These are phyloP conservation scores for Purpureocillium lavendulum DNA, from an alignment of 2,329 filamentous ascomycete genomes.

Conservation along the genomic window DNA sequence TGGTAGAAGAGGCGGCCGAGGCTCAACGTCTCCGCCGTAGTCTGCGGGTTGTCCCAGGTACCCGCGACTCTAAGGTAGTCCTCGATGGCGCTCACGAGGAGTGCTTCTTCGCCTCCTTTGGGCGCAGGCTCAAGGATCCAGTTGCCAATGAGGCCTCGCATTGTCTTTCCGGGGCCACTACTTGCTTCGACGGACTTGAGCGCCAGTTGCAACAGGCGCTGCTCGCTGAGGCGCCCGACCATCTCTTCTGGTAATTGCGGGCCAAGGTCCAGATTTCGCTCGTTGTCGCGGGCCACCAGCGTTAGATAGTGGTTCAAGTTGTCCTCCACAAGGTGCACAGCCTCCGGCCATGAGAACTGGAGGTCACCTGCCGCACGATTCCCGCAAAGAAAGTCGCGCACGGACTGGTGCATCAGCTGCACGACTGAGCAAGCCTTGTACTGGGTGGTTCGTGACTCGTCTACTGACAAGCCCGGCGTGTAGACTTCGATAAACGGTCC, in stretches of 20 bases:
- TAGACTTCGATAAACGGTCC: constrained; percentile 1
- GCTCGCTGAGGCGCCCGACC: neutral
- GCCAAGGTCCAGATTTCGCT: neutral
- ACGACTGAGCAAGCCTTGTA: constrained; percentile 1
- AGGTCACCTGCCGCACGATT: neutral
- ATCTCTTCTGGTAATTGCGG: neutral
- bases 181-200: neutral
- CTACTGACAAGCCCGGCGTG: neutral
- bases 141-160: neutral
- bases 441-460: neutral
- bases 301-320: neutral
- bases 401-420: constrained; percentile 6
- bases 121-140: neutral
- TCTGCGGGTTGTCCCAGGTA: neutral
- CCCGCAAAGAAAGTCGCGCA: constrained; percentile 4
- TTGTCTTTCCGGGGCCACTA: neutral
- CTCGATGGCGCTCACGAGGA: neutral
- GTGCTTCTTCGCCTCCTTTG: neutral
- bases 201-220: neutral
- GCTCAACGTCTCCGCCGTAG: neutral
- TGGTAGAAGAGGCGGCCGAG: constrained; percentile 3
- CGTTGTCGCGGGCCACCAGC: neutral
- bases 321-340: neutral
- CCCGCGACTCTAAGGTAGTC: neutral
- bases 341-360: neutral